Base-by-base conservation (phyloP, 768 basidiomycete species). In the Lentinula boryana region DNA sequence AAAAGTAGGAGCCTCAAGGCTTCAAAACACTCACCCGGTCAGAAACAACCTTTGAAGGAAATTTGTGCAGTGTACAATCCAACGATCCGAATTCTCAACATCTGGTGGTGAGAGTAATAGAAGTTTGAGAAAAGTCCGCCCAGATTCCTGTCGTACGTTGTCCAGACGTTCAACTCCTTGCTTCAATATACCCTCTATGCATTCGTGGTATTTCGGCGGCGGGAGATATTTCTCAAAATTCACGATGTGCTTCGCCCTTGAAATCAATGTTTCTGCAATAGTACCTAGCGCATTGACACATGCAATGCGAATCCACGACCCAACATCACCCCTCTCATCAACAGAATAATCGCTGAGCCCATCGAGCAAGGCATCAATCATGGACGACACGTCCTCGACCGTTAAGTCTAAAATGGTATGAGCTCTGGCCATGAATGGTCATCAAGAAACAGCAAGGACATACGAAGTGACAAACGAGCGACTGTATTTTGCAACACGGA, bases 321-420 rank as follows among this genome's bases (percentile, higher is more conserved):
- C 96, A 40, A 99, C 89, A 69, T 99, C 97, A 4, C 96, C 96
- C 64, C 96, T 86, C 69, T 97, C 91, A 69, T 99, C 96, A 52
- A 84, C 85, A 5, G 92, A 89, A 69, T 98, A 99, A 75, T 99
- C 95, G 18, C 84, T 79, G 56, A 99, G 73, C 3, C 93, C 95
- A n/a, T 68, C 70, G n/a, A 87, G 71, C 40, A 92, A 68, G 18
- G 82, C 79, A 58, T 80, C 75, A 55, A 88, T 76, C 58, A 92
- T 69, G 4, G 75, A 68, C 58, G 75, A 71, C 55, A 87, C 75
- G 40, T 76, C 63, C 40, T 72, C 72, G 41, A 80, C 70, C 52
- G 78, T 74, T 62, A 88, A 64, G 63, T 74, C 89, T 91, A 62
- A 65, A 33, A 51, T 35, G 51, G 18, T 27, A 46, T 54, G n/a